Conservation (phyloP, 495 filamentous ascomycete species). For the Diplogelasinospora grovesii region DNA sequence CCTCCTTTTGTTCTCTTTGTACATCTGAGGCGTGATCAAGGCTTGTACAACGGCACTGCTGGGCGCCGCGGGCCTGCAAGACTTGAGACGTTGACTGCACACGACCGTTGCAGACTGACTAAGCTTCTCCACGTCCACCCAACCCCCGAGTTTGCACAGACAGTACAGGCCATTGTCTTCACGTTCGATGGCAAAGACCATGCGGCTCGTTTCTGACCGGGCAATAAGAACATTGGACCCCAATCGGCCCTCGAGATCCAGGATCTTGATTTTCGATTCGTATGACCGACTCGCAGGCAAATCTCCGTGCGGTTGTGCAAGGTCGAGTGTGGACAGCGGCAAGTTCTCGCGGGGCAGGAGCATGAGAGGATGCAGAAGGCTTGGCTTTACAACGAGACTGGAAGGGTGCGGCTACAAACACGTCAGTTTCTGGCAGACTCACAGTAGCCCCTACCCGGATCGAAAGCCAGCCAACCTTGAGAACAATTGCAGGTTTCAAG, state of each 20-base stretch:
- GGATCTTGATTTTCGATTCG: slow-evolving; percentile 53
- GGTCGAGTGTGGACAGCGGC: slow-evolving; percentile 55
- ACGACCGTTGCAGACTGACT: slow-evolving; percentile 34
- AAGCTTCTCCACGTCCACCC: slow-evolving; percentile 52
- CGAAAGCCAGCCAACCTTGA: slow-evolving; percentile 34
- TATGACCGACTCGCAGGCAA: slow-evolving; percentile 49
- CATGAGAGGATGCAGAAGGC: slow-evolving; percentile 53
- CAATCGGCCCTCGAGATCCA: slow-evolving; percentile 52
- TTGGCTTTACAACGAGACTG: slow-evolving; percentile 49
- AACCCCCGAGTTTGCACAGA: slow-evolving; percentile 60
- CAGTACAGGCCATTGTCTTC: slow-evolving; percentile 60
- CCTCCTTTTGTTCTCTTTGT: slow-evolving; percentile 42
- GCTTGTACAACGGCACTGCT: slow-evolving; percentile 11
- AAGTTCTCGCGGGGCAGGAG: slow-evolving; percentile 54
- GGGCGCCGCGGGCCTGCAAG: slow-evolving; percentile 4
- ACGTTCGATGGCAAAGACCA: slow-evolving; percentile 66
- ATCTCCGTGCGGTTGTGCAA: slow-evolving; percentile 41
- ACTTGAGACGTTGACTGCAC: slow-evolving; percentile 21
- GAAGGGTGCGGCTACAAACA: slow-evolving; percentile 49
- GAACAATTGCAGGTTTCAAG: slow-evolving; percentile 38
- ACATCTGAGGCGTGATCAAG: slow-evolving; percentile 29
- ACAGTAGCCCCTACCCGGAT: background rate
- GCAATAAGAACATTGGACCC: slow-evolving; percentile 60
- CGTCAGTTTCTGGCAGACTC: slow-evolving; percentile 1
- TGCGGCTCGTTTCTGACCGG: slow-evolving; percentile 49